These are phyloP conservation scores for Cordyceps tenuipes DNA, from an alignment of 2,329 filamentous ascomycete species.

Conservation along the genomic window DNA sequence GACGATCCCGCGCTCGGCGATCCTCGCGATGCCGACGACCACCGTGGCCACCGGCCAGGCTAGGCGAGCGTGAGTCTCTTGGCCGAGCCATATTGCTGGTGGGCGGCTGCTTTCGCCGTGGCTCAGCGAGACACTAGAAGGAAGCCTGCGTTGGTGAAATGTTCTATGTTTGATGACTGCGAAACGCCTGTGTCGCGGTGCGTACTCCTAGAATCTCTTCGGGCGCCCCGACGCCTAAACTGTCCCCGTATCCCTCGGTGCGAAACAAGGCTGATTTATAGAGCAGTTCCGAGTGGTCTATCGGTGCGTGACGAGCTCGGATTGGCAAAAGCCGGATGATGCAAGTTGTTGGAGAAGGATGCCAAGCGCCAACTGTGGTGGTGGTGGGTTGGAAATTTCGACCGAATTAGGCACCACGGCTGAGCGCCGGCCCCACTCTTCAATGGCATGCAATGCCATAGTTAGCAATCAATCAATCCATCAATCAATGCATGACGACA, in stretches of 20 bases:
- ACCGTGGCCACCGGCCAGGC: conserved; percentile 79
- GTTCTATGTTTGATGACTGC: conserved; percentile 6
- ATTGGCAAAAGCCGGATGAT: background rate
- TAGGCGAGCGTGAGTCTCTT: conserved; percentile 77
- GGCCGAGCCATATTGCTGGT: conserved; percentile 47
- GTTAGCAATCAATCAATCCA: too few relatives aligned
- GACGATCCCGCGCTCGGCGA: conserved; percentile 46
- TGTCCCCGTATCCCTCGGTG: background rate
- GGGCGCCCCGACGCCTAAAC: conserved; percentile 1
- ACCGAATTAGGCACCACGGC: background rate
- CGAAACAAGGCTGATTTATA: background rate
- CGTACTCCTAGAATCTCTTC: conserved; percentile 9
- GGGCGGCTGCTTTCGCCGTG: background rate
- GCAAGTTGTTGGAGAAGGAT: background rate
- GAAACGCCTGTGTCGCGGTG: conserved; percentile 10
- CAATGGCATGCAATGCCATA: background rate
- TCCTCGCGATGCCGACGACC: conserved; percentile 58
- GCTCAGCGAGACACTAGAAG: conserved; percentile 10
- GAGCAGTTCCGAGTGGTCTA: background rate
- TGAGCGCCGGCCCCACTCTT: background rate
- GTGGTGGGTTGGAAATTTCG: background rate
- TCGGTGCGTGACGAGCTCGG: background rate
- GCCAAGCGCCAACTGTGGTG: background rate
- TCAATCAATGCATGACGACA: background rate
- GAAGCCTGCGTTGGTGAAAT: conserved; percentile 10